phyloP scores from a whole-genome alignment of 192 early-diverging fungal genomes.

The Coemansia sp. region DNA sequence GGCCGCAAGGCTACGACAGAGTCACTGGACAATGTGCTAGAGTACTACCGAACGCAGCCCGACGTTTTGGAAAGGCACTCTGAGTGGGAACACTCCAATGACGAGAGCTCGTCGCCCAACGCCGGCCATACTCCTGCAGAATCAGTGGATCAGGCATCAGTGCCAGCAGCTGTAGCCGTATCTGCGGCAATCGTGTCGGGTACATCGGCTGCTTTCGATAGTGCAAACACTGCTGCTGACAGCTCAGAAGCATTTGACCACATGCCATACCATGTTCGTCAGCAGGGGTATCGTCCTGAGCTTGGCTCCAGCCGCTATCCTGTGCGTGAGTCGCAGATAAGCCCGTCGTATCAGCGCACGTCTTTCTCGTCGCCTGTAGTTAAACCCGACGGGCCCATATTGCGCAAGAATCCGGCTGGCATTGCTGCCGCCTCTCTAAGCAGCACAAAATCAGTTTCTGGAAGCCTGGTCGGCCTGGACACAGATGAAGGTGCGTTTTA shows the following conservation, averaged over 20 bases:
- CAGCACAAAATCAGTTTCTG: neutral
- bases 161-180: neutral
- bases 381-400: constrained; percentile 6
- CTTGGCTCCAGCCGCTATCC: constrained; percentile 20
- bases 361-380: constrained; percentile 37
- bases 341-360: constrained; percentile 31
- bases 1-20: constrained; percentile 44
- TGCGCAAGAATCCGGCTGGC: neutral
- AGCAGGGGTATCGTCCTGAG: neutral
- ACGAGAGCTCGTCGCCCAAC: neutral
- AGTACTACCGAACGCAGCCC: constrained; percentile 44
- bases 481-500: neutral
- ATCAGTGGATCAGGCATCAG: neutral
- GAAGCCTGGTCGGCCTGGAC: neutral
- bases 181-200: neutral
- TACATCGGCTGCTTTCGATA: neutral
- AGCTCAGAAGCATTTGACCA: neutral
- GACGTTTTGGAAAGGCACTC: constrained; percentile 4
- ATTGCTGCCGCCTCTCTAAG: neutral
- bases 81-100: neutral
- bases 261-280: neutral
- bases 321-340: constrained; percentile 14
- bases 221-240: neutral
- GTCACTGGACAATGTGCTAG: constrained; percentile 50
- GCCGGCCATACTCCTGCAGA: neutral